A percentile compares a stretch with the other conserved stretches of the same genome.
phyloP scores from a whole-genome alignment of 2,329 filamentous ascomycete species.

The Verticillium zaregamsianum region DNA sequence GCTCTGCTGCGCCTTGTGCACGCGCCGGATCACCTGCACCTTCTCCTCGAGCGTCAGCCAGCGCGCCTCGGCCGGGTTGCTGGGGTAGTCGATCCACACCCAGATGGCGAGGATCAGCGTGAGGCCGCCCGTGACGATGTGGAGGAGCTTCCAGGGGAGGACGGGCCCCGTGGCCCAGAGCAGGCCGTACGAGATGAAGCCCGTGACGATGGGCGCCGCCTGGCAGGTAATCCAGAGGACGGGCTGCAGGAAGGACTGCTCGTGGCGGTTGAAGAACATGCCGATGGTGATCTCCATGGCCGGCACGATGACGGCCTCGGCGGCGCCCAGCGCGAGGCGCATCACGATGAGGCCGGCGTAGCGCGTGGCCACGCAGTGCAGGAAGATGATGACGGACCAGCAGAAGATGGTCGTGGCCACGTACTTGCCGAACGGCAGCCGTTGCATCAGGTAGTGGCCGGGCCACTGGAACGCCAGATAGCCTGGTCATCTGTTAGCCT shows the following conservation, averaged over 20 bases:
- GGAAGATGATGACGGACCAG: conserved; percentile 30
- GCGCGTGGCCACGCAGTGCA: conserved; percentile 29
- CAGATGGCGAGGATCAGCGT: conserved; percentile 27
- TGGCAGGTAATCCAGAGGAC: conserved; percentile 28
- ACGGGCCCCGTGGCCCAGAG: conserved; percentile 27
- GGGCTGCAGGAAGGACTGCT: conserved; percentile 26
- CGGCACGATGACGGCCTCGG: conserved; percentile 31
- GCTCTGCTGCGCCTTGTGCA: conserved; percentile 26
- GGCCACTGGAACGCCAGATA: conserved; percentile 32
- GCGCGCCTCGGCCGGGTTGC: conserved; percentile 12
- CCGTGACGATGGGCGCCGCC: conserved; percentile 30
- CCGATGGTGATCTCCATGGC: conserved; percentile 36
- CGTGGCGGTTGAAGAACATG: conserved; percentile 32
- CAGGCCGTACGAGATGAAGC: conserved; percentile 35
- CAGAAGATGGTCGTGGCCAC: conserved; percentile 25
- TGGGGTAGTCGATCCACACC: conserved; percentile 26
- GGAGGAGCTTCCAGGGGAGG: conserved; percentile 33
- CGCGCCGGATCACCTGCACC: conserved; percentile 18
- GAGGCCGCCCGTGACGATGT: conserved; percentile 31
- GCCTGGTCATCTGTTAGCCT: conserved; percentile 24
- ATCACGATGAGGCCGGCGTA: conserved; percentile 31
- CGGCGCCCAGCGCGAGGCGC: conserved; percentile 29
- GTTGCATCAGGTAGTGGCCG: conserved; percentile 35
- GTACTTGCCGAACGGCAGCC: conserved; percentile 30
- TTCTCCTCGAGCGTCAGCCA: conserved; percentile 18